These are phyloP conservation scores for Myxozyma vanderwaltii DNA, from an alignment of 805 yeast species.

Conservation along the genomic window DNA sequence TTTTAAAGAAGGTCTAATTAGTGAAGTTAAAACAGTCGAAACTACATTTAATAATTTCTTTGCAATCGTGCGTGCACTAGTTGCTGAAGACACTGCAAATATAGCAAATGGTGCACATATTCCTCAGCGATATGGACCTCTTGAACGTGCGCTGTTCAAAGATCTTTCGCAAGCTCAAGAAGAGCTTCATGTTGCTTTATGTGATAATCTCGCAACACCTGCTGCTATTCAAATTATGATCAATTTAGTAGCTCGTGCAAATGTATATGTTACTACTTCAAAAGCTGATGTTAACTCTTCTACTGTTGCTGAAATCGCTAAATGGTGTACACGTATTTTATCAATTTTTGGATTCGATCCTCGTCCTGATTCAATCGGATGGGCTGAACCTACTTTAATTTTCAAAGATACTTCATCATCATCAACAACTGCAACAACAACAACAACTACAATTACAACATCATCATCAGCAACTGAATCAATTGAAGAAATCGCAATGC, in stretches of 20 bases:
- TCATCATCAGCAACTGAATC: slow-evolving; percentile 22
- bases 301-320: slow-evolving; percentile 57
- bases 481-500: slow-evolving; percentile 71
- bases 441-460: slow-evolving; percentile 42
- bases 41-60: slow-evolving; percentile 78
- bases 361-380: slow-evolving; percentile 63
- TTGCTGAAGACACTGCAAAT: slow-evolving; percentile 61
- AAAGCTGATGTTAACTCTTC: slow-evolving; percentile 55
- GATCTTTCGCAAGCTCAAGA: slow-evolving; percentile 53
- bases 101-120: slow-evolving; percentile 53
- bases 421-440: slow-evolving; percentile 41
- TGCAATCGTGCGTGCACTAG: slow-evolving; percentile 80
- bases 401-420: slow-evolving; percentile 1
- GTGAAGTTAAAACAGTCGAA: slow-evolving; percentile 78
- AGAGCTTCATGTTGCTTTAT: slow-evolving; percentile 73
- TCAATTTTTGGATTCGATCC: slow-evolving; percentile 66
- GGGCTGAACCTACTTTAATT: slow-evolving; percentile 49
- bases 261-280: slow-evolving; percentile 65
- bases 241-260: slow-evolving; percentile 70
- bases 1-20: slow-evolving; percentile 77
- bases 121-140: slow-evolving; percentile 59
- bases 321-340: slow-evolving; percentile 71
- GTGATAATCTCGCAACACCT: slow-evolving; percentile 86
- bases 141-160: slow-evolving; percentile 17
- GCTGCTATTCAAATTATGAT: slow-evolving; percentile 63